phyloP scores from a whole-genome alignment of 768 basidiomycete species.

The Porpolomopsis calyptriformis region DNA sequence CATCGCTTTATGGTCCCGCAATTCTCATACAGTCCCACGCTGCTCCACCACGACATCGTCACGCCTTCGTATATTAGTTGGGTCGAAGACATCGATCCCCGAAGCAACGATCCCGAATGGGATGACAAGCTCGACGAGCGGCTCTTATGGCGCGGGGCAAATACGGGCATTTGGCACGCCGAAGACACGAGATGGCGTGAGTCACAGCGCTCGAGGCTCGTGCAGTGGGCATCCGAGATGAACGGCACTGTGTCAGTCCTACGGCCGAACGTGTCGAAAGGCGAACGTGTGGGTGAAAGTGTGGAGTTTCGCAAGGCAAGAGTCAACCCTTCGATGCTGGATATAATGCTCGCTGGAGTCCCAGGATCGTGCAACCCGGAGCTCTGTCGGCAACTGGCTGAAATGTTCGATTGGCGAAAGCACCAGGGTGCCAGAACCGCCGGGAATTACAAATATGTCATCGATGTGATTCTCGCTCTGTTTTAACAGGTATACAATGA shows the following conservation, averaged over 20 bases:
- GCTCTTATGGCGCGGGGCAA: slow-evolving; percentile 64
- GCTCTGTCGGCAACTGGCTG: slow-evolving; percentile 35
- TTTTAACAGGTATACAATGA: neutral
- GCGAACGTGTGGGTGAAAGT: slow-evolving; percentile 27
- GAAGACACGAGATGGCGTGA: slow-evolving; percentile 33
- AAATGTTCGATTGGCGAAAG: slow-evolving; percentile 40
- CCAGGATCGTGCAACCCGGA: slow-evolving; percentile 31
- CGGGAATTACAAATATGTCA: slow-evolving; percentile 48
- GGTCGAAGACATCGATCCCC: slow-evolving; percentile 31
- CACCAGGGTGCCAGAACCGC: slow-evolving; percentile 36
- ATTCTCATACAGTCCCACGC: slow-evolving; percentile 42
- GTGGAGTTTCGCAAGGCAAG: slow-evolving; percentile 22
- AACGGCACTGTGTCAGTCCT: slow-evolving; percentile 32
- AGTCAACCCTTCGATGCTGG: slow-evolving; percentile 47
- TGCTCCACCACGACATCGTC: slow-evolving; percentile 46
- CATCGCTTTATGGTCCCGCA: slow-evolving; percentile 34
- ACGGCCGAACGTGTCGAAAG: slow-evolving; percentile 18
- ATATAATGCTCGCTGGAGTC: slow-evolving; percentile 45
- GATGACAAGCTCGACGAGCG: slow-evolving; percentile 51
- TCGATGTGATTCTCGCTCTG: slow-evolving; percentile 43
- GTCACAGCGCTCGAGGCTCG: slow-evolving; percentile 40
- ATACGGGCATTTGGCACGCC: slow-evolving; percentile 49
- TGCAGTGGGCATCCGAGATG: slow-evolving; percentile 32
- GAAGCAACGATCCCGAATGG: slow-evolving; percentile 50
- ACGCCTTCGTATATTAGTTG: slow-evolving; percentile 32